A percentile compares a stretch with the other conserved stretches of the same genome.
Evolutionary conservation across 108 stramenopile species (phyloP).

Genomic region (Cylindrotheca fusiformis): DNA sequence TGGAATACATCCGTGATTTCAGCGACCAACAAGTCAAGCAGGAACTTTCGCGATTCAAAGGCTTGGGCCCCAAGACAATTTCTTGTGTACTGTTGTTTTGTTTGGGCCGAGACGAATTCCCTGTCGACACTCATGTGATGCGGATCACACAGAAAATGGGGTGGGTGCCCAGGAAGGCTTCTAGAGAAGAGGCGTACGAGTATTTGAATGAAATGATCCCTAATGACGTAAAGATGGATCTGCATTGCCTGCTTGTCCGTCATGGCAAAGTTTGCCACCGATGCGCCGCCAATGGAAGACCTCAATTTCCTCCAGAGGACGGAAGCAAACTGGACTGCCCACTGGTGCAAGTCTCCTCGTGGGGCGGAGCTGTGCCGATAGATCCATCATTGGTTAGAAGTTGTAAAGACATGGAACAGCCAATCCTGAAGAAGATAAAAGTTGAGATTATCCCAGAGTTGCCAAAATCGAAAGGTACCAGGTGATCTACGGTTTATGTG

Average conservation of each 20-base stretch:
- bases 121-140: slow-evolving; percentile 82
- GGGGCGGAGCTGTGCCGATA: slow-evolving; percentile 8
- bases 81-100: slow-evolving; percentile 78
- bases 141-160: slow-evolving; percentile 55
- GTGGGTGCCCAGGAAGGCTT: slow-evolving; percentile 44
- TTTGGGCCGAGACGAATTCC: slow-evolving; percentile 64
- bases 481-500: too few species aligned
- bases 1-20: slow-evolving; percentile 59
- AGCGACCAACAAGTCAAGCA: slow-evolving; percentile 49
- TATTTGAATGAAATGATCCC: slow-evolving; percentile 61
- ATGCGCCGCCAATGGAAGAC: slow-evolving; percentile 72
- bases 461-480: too few species aligned
- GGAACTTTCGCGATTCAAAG: slow-evolving; percentile 63
- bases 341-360: slow-evolving; percentile 32
- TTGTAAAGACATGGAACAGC: too few species aligned
- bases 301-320: slow-evolving; percentile 67
- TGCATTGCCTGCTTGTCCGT: slow-evolving; percentile 70
- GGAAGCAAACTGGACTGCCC: slow-evolving; percentile 62
- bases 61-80: slow-evolving; percentile 78
- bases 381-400: too few species aligned
- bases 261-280: slow-evolving; percentile 70
- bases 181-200: slow-evolving; percentile 64
- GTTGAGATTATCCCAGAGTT: too few species aligned
- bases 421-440: too few species aligned
- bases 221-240: slow-evolving; percentile 49